phyloP scores from a whole-genome alignment of 306 rosid species.

The Trifolium pratense region DNA sequence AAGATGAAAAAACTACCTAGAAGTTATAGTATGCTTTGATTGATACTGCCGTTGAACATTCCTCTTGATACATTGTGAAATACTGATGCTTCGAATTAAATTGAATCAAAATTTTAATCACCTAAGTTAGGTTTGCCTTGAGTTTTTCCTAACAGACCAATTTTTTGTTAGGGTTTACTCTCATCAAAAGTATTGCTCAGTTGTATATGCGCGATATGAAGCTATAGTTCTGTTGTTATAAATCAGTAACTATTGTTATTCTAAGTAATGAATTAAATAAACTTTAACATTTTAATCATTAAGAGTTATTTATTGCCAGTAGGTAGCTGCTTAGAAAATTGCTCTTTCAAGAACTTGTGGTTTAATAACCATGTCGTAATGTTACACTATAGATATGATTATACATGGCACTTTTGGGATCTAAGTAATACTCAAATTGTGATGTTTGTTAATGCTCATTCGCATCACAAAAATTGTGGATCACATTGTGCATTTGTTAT shows the following conservation, averaged over 20 bases:
- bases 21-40: not conserved
- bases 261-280: slow-evolving; percentile 7
- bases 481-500: not conserved
- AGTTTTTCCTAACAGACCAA: not conserved
- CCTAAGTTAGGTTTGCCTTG: slow-evolving; percentile 3
- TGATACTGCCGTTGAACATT: slow-evolving; percentile 9
- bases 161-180: slow-evolving; percentile 12
- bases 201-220: not conserved
- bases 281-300: not conserved
- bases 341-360: slow-evolving; percentile 10
- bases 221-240: not conserved
- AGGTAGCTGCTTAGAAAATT: slow-evolving; percentile 9
- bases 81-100: too few relatives aligned
- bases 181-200: not conserved
- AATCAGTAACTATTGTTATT: not conserved
- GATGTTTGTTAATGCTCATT: not conserved
- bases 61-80: not conserved
- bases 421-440: slow-evolving; percentile 3
- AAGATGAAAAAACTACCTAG: not conserved
- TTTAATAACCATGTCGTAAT: not conserved
- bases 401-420: not conserved
- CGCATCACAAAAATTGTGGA: not conserved
- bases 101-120: slow-evolving; percentile 10
- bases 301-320: not conserved
- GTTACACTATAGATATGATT: slow-evolving; percentile 8